Evolutionary conservation across 2,329 filamentous ascomycete genomes (phyloP), one percentile per base, ranked within the genome.

Genomic region (Fusarium chuoi): DNA sequence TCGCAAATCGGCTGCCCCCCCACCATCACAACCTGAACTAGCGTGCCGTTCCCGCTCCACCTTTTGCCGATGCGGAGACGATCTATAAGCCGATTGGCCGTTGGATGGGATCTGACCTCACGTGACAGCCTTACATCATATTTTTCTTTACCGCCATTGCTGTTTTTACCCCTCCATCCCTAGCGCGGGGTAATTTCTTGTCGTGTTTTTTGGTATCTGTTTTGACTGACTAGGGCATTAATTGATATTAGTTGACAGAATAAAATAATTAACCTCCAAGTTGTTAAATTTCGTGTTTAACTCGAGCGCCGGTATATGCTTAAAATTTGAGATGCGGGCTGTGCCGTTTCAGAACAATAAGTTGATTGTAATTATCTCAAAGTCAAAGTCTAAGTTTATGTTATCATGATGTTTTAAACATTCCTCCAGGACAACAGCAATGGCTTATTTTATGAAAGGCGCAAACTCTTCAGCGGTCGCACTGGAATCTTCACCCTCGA

Each of bases 101-200:
- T 5, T 12, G 5, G 39, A 7, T 5, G 20, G 18, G 10, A 26
- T 7, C 3, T 0, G 0, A 2, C 0, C 8, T 72, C 75, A 77
- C 70, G 72, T 74, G 68, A 72, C 1, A 8, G 6, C 28, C 42
- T 70, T 77, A 76, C 73, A 67, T 77, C 75, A 77, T 75, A n/a
- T 52, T 55, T 26, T 48, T 35, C 62, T 60, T 67, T 68, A 66
- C 57, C 63, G 52, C 55, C 55, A 30, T 59, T 70, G 38, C 59
- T 64, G 44, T 61, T 68, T 73, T 74, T 74, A 74, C 71, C 71
- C 71, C 71, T 71, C 71, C 58, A 70, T 74, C 55, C 56, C 42
- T 62, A 71, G 60, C 62, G 71, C 68, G 71, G 71, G 71, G 71
- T 74, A 74, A 71, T 68, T 68, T 55, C 62, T 59, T 52, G 20